Evolutionary conservation across 352 stramenopile genomes (phyloP).

Genomic region (Pythium scleroteichum): DNA sequence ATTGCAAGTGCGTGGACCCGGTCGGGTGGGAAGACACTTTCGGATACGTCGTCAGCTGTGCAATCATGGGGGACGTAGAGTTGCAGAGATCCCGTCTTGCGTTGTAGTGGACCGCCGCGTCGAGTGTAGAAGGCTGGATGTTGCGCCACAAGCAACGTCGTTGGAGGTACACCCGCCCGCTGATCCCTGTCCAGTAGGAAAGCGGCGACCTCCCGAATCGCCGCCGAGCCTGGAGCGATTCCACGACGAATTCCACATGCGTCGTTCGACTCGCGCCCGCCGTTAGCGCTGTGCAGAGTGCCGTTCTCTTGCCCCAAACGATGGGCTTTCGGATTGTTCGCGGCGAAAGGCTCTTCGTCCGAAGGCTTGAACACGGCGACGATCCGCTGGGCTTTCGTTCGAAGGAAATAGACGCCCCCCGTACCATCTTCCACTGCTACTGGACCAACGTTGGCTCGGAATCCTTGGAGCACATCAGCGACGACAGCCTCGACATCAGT

Average conservation of each 20-base stretch:
- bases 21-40: conserved; percentile 38
- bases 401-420: conserved; percentile 65
- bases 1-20: conserved; percentile 75
- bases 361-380: conserved; percentile 63
- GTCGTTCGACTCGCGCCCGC: too few species aligned
- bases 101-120: background rate
- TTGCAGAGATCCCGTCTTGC: conserved; percentile 60
- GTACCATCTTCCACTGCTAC: conserved; percentile 61
- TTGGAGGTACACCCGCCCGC: conserved; percentile 49
- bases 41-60: conserved; percentile 58
- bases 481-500: conserved; percentile 25
- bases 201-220: conserved; percentile 54
- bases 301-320: background rate
- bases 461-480: conserved; percentile 34
- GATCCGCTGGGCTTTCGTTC: conserved; percentile 42
- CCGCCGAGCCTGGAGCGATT: conserved; percentile 46
- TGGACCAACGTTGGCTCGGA: conserved; percentile 37
- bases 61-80: conserved; percentile 63
- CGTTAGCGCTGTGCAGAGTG: too few species aligned
- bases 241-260: conserved; percentile 40
- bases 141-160: conserved; percentile 35
- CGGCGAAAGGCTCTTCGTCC: conserved; percentile 65
- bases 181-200: conserved; percentile 56
- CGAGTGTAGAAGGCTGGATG: conserved; percentile 43
- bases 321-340: conserved; percentile 62